Evolutionary conservation across 257 asterid species (phyloP).

Genomic region (Solanum bulbocastanum): DNA sequence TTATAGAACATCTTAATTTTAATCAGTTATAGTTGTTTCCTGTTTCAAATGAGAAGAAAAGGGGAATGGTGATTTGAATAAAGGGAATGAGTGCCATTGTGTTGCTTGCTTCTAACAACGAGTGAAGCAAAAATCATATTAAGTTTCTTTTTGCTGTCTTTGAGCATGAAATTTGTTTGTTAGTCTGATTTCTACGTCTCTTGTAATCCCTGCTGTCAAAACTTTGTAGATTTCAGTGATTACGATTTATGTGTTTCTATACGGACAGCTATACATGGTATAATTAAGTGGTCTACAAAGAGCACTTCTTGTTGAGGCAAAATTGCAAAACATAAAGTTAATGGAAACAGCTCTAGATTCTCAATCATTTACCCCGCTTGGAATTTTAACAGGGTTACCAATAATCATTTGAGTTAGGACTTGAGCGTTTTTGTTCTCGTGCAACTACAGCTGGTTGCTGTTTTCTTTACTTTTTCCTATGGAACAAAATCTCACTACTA

Average conservation of each 20-base stretch:
- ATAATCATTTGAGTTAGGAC: conserved; percentile 90
- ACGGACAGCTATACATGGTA: conserved; percentile 62
- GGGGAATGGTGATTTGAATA: no score
- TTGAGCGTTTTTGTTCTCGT: conserved; percentile 79
- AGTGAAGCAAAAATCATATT: background rate
- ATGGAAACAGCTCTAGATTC: conserved; percentile 35
- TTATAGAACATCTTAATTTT: no score
- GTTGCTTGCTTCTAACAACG: no score
- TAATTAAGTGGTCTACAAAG: conserved; percentile 73
- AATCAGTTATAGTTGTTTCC: no score
- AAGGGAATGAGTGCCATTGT: no score
- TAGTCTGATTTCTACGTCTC: background rate
- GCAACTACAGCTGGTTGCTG: conserved; percentile 50
- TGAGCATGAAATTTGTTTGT: background rate
- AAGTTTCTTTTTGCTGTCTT: background rate
- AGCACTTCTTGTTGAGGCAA: conserved; percentile 65
- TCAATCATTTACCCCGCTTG: conserved; percentile 54
- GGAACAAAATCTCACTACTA: conserved; percentile 85
- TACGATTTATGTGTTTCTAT: conserved; percentile 60
- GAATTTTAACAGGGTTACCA: conserved; percentile 84
- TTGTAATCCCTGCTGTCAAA: background rate
- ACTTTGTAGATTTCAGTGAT: conserved; percentile 15
- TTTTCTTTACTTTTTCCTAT: conserved; percentile 70
- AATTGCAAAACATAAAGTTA: conserved; percentile 54
- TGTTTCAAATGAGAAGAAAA: no score